Evolutionary conservation across 192 early-diverging fungal species (phyloP), one percentile per base, ranked within the genome.

Genomic region (Coemansia sp.): DNA sequence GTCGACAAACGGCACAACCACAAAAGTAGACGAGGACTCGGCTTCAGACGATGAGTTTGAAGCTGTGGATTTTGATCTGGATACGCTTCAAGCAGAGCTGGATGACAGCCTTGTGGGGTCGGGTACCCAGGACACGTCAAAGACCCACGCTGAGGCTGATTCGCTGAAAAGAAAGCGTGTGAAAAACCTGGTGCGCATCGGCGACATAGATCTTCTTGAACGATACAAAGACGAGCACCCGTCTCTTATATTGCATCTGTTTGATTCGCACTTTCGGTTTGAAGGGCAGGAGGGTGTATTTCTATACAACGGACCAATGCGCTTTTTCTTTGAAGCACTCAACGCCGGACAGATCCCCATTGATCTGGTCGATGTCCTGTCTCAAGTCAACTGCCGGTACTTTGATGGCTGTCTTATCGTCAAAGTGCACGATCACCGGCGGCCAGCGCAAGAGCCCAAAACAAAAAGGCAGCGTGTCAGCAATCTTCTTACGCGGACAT

Each of bases 231-330:
- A 82, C 21, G 82, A 79, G 46, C 72, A 75, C 56, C 85, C 88
- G 6, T 91, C 90, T 2, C 75, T 90, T 34, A 72, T 75, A 30
- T 58, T 91, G 35, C 90, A 90, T 59, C 63, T 91, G 52, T 88
- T 89, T 59, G 79, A 86, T 45, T 87, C 87, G 26, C 88, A 91
- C 77, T 91, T 90, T 68, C 88, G 89, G 55, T 91, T 91, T 72
- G 87, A 89, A 37, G 69, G 72, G 33, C 80, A 82, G 48, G 82
- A 84, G 55, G 82, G 82, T 59, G 78, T 80, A 59, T 84, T 81
- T 58, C 66, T 80, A 23, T 77, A 80, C 71, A 84, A 75, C 63
- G 68, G 71, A 20, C 64, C 80, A 5, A 82, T 77, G 77, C 74
- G 78, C 8, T 84, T 84, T 63, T 84, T 84, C 62, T 81, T 84